Evolutionary conservation across 2,329 filamentous ascomycete species (phyloP).

Genomic region (Metarhizium album): DNA sequence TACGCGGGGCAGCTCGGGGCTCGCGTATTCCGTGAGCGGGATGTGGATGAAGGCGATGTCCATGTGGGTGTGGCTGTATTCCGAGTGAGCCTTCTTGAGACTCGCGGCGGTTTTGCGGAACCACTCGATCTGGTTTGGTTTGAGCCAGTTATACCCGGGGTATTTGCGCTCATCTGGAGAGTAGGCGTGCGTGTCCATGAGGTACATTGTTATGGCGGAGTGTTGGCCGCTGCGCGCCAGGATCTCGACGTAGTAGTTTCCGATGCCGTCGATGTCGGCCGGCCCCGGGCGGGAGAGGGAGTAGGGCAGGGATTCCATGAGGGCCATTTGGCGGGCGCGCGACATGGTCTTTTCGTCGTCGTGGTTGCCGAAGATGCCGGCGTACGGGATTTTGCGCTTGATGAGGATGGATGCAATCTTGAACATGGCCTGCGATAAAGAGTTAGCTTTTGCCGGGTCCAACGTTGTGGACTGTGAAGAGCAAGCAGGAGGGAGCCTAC

Average conservation of each 20-base stretch:
- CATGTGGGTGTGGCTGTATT: constrained; percentile 88
- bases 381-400: constrained; percentile 81
- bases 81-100: constrained; percentile 65
- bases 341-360: constrained; percentile 82
- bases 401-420: constrained; percentile 82
- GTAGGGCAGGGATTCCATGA: constrained; percentile 80
- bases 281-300: constrained; percentile 81
- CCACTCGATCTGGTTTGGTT: constrained; percentile 89
- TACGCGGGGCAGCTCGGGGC: constrained; percentile 42
- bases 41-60: constrained; percentile 97
- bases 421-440: constrained; percentile 61
- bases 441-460: too few species aligned
- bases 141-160: constrained; percentile 96
- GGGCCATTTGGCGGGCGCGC: constrained; percentile 68
- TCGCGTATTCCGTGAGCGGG: constrained; percentile 78
- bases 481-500: constrained; percentile 27
- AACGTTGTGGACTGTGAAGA: constrained; percentile 16
- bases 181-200: constrained; percentile 88
- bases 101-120: constrained; percentile 69
- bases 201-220: constrained; percentile 86
- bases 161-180: constrained; percentile 81
- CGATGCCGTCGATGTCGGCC: constrained; percentile 74
- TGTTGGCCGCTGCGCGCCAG: constrained; percentile 71
- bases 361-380: constrained; percentile 93
- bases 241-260: constrained; percentile 91